These are phyloP conservation scores for Cucurbita moschata DNA, from an alignment of 306 rosid genomes.

Conservation along the genomic window DNA sequence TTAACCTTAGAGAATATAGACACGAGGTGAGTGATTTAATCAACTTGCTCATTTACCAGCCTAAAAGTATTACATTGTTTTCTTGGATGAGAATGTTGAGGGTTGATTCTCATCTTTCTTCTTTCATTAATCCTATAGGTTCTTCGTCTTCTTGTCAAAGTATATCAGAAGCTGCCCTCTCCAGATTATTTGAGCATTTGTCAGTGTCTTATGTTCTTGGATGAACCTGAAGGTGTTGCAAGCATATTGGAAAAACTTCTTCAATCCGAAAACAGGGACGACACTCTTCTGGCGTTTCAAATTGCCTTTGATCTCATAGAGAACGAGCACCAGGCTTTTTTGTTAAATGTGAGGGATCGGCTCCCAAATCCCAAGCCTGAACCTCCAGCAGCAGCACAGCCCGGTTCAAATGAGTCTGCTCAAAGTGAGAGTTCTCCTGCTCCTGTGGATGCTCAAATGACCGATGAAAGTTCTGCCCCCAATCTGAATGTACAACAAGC, in stretches of 20 bases:
- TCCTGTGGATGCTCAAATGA: slow-evolving; percentile 70
- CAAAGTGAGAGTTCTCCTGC: slow-evolving; percentile 37
- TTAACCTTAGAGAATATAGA: slow-evolving; percentile 84
- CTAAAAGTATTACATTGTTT: not conserved
- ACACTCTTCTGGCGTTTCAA: slow-evolving; percentile 86
- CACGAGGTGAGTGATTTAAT: slow-evolving; percentile 45
- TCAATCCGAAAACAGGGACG: slow-evolving; percentile 78
- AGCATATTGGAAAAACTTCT: slow-evolving; percentile 78
- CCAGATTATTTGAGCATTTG: slow-evolving; percentile 96
- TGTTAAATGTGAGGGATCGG: slow-evolving; percentile 62
- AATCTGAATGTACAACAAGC: slow-evolving; percentile 24
- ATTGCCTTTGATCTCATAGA: slow-evolving; percentile 92
- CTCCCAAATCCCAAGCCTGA: slow-evolving; percentile 53
- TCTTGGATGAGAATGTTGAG: not conserved
- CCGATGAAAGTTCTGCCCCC: slow-evolving; percentile 41
- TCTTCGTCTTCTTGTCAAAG: slow-evolving; percentile 85
- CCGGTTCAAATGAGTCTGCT: slow-evolving; percentile 34
- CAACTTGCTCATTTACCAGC: not conserved
- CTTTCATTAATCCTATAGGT: slow-evolving; percentile 35
- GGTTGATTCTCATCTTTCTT: not conserved
- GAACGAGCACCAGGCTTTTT: slow-evolving; percentile 96
- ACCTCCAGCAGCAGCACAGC: slow-evolving; percentile 34
- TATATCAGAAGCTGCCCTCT: slow-evolving; percentile 80
- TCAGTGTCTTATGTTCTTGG: slow-evolving; percentile 94
- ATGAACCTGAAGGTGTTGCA: slow-evolving; percentile 84